Conservation (phyloP, 208 protist genomes). For the Strigomonas galati region DNA sequence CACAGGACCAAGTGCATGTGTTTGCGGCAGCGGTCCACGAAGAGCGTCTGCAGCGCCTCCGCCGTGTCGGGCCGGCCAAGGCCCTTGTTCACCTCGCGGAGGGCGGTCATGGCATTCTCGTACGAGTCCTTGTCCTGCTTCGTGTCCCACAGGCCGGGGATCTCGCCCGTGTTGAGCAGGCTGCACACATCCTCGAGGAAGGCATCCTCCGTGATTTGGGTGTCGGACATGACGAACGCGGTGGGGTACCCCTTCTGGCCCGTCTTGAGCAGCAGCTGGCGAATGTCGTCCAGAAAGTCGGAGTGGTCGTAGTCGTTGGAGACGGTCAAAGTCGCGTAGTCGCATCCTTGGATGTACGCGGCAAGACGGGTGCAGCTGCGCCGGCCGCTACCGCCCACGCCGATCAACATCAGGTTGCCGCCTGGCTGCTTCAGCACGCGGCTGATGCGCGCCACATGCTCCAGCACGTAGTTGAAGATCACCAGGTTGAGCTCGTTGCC, state of each 20-base stretch:
- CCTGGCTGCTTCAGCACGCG: slow-evolving; percentile 95
- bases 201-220: slow-evolving; percentile 93
- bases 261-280: slow-evolving; percentile 84
- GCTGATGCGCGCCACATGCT: slow-evolving; percentile 94
- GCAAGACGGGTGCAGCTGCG: slow-evolving; percentile 94
- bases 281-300: slow-evolving; percentile 97
- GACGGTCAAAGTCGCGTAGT: slow-evolving; percentile 91
- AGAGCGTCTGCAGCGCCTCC: slow-evolving; percentile 84
- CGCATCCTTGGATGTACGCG: slow-evolving; percentile 91
- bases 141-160: slow-evolving; percentile 92
- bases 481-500: slow-evolving; percentile 91
- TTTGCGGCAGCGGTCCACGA: slow-evolving; percentile 91
- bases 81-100: slow-evolving; percentile 81
- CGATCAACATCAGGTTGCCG: slow-evolving; percentile 95
- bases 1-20: slow-evolving; percentile 96
- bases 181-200: slow-evolving; percentile 98
- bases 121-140: slow-evolving; percentile 91
- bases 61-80: slow-evolving; percentile 81
- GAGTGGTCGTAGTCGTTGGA: slow-evolving; percentile 92
- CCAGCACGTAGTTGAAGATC: slow-evolving; percentile 96
- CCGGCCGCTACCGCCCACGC: slow-evolving; percentile 95
- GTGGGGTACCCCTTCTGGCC: slow-evolving; percentile 92
- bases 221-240: slow-evolving; percentile 96
- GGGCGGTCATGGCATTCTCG: slow-evolving; percentile 81
- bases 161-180: slow-evolving; percentile 96